Base-by-base conservation (phyloP, 805 yeast species). In the Barnettozyma wickerhamii region DNA sequence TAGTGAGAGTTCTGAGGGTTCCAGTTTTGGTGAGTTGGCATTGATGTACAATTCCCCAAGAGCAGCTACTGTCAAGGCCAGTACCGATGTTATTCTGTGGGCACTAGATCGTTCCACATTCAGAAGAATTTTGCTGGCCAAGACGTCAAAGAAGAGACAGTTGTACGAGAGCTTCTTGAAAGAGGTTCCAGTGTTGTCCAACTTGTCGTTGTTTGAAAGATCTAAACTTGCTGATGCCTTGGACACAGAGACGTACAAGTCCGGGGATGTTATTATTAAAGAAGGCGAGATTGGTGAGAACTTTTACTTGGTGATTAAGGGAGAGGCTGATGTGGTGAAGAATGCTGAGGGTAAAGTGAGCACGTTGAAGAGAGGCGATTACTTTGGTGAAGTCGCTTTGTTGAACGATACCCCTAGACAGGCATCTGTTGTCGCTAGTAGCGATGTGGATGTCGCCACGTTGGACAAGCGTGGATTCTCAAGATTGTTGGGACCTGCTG, bases 21-120 rank as follows among this genome's bases (percentile, higher is more conserved):
- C 95, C 5, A 81, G 91, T 33, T 93, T 93, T 64, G 99, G 99
- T 59, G 99, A 93, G 64, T 74, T 93, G 56, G 99, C 99, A 4
- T 74, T 93, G 54, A 89, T 93, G 96, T 91, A 93, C 69, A 91
- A 93, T 63, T 81, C 96, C 15, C 97, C 97, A 47, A 81, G 99
- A 65, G 98, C 98, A 7, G 98, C 98, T 9, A 88, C 98, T 1
- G 97, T 86, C 1, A 55, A 74, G 20, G 90, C 96, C 9, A 62
- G 70, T 19, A 72, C 84, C 7, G 87, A 84, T 46, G 74, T 83
- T 54, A 77, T 78, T 24, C 71, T 91, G 38, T 91, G 96, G 96
- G 93, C 95, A 2, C 73, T 93, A 52, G 99, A 93, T 65, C 79
- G 99, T 58, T 69, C 83, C 56, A 90, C 97, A 1, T 93, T 93